A percentile compares a stretch with the other conserved stretches of the same genome.
Conservation (phyloP, 495 filamentous ascomycete genomes). For the Hyaloscypha hepaticicola region DNA sequence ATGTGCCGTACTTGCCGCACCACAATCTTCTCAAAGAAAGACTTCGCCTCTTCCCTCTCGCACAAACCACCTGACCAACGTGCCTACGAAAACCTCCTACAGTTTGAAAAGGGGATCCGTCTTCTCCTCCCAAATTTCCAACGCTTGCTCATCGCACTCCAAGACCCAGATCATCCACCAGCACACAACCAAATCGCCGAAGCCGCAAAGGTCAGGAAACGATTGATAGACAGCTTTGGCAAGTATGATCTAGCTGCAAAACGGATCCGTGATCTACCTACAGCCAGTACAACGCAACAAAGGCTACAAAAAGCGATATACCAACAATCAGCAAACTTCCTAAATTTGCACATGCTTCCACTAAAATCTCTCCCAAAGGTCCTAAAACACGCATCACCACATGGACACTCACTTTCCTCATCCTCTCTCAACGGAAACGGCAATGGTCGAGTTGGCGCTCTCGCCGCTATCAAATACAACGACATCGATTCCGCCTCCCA, state of each 20-base stretch:
- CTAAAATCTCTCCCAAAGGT: conserved; percentile 83
- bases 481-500: conserved; percentile 60
- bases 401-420: conserved; percentile 11
- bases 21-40: conserved; percentile 80
- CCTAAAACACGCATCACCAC: conserved; percentile 59
- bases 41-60: conserved; percentile 70
- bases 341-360: conserved; percentile 90
- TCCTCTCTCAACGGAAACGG: conserved; percentile 16
- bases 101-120: conserved; percentile 88
- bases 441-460: conserved; percentile 38
- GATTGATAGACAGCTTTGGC: conserved; percentile 84
- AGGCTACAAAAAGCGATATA: conserved; percentile 83
- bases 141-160: conserved; percentile 60
- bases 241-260: conserved; percentile 87
- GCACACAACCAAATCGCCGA: conserved; percentile 75
- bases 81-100: conserved; percentile 81
- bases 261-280: conserved; percentile 75
- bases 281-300: conserved; percentile 68
- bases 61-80: conserved; percentile 73
- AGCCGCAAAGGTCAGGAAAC: conserved; percentile 86
- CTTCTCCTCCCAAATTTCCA: conserved; percentile 86
- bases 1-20: conserved; percentile 89
- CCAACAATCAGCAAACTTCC: conserved; percentile 76
- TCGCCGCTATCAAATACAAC: conserved; percentile 61
- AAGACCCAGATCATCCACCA: conserved; percentile 69